Evolutionary conservation across 1,284 basidiomycete genomes (phyloP).

Genomic region (Pseudozyma hubeiensis): DNA sequence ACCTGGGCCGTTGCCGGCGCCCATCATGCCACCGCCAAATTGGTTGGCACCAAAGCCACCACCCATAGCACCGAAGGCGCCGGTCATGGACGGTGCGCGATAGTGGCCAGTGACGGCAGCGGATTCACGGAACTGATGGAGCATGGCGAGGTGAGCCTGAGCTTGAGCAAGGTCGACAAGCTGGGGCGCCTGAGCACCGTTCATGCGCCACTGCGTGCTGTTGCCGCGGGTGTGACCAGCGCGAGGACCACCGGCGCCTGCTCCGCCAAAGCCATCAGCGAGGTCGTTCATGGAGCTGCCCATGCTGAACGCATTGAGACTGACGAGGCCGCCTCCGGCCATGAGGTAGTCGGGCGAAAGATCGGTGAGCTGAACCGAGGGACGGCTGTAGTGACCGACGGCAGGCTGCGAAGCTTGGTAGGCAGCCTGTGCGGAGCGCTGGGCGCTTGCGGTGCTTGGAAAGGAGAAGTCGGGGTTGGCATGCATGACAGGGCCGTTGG

Average conservation of each 20-base stretch:
- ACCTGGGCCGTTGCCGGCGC: conserved; percentile 45
- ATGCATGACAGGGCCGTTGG: conserved; percentile 45
- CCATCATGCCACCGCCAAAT: conserved; percentile 72
- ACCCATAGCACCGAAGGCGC: conserved; percentile 89
- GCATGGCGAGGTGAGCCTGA: conserved; percentile 92
- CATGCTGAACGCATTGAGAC: conserved; percentile 51
- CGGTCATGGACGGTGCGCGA: conserved; percentile 97
- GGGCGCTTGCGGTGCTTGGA: conserved; percentile 47
- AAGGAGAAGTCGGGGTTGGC: conserved; percentile 58
- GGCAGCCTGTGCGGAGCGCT: conserved; percentile 28
- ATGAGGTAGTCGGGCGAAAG: conserved; percentile 66
- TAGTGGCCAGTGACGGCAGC: conserved; percentile 86
- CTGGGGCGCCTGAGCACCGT: conserved; percentile 38
- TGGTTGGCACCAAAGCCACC: conserved; percentile 43
- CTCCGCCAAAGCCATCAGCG: conserved; percentile 63
- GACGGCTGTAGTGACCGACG: conserved; percentile 57
- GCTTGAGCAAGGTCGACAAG: conserved; percentile 69
- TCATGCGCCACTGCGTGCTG: conserved; percentile 54
- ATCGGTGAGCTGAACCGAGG: conserved; percentile 62
- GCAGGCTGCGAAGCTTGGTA: conserved; percentile 35
- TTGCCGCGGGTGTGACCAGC: conserved; percentile 46
- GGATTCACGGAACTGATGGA: conserved; percentile 87
- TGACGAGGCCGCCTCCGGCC: conserved; percentile 65
- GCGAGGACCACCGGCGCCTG: conserved; percentile 42
- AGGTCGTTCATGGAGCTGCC: conserved; percentile 52